Evolutionary conservation across 306 rosid genomes (phyloP).

Genomic region (Fragaria vesca): DNA sequence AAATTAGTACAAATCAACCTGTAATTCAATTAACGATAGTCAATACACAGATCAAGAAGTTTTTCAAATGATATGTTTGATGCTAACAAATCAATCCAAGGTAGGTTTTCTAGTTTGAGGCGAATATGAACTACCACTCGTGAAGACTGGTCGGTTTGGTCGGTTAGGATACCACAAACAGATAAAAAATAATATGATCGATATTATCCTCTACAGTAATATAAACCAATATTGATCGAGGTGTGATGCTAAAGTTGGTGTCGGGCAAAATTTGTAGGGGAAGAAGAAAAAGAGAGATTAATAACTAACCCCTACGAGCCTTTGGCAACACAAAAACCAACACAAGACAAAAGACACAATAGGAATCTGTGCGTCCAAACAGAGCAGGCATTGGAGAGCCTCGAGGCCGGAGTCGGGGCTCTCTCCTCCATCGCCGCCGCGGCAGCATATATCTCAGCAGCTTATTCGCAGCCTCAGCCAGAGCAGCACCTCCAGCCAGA

Average conservation of each 20-base stretch:
- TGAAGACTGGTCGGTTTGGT: not conserved
- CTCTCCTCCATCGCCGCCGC: constrained; percentile 2
- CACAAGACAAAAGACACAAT: constrained; percentile 18
- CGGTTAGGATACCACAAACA: not conserved
- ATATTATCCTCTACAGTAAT: not conserved
- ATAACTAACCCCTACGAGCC: not conserved
- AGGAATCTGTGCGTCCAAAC: constrained; percentile 41
- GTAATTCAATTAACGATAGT: too few species aligned
- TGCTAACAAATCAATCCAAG: not conserved
- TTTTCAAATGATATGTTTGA: too few species aligned
- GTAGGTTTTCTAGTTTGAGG: not conserved
- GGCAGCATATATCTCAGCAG: not conserved
- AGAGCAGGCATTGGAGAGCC: constrained; percentile 31
- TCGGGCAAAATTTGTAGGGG: not conserved
- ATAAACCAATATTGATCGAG: not conserved
- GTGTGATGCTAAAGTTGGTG: not conserved
- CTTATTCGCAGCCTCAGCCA: not conserved
- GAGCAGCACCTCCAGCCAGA: constrained; percentile 7
- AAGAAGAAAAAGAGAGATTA: not conserved
- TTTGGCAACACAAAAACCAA: not conserved
- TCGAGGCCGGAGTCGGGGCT: constrained; percentile 38
- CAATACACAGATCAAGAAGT: too few species aligned
- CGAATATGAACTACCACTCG: not conserved
- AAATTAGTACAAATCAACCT: too few species aligned
- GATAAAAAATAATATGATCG: not conserved